A percentile compares a stretch with the other conserved stretches of the same genome.
These are phyloP conservation scores for Dactylellina sp. DNA, from an alignment of 2,329 filamentous ascomycete genomes.

Conservation along the genomic window DNA sequence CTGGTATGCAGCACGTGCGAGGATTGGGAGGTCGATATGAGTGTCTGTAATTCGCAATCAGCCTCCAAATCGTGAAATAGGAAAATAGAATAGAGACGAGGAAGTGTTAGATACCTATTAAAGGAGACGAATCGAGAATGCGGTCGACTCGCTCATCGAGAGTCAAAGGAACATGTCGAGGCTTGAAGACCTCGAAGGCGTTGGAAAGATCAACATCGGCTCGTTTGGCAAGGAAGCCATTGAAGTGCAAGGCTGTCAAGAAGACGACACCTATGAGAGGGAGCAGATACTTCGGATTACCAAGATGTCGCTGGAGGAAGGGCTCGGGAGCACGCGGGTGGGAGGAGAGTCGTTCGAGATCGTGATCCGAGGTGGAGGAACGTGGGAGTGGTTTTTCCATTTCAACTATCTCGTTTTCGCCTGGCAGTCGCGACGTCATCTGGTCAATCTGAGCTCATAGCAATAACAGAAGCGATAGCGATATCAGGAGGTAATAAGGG, in stretches of 20 bases:
- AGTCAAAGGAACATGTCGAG: slow-evolving; percentile 5
- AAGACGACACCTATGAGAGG: slow-evolving; percentile 44
- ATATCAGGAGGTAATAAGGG: neutral
- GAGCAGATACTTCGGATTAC: slow-evolving; percentile 44
- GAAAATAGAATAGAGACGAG: no score
- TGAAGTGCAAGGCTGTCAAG: slow-evolving; percentile 46
- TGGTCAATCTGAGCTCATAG: neutral
- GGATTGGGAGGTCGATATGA: slow-evolving; percentile 76
- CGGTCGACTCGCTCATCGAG: slow-evolving; percentile 53
- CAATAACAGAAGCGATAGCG: no score
- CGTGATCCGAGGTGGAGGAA: neutral
- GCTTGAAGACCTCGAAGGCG: slow-evolving; percentile 42
- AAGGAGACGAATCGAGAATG: slow-evolving; percentile 55
- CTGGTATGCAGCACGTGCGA: slow-evolving; percentile 74
- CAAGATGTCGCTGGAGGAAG: slow-evolving; percentile 38
- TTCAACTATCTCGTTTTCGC: slow-evolving; percentile 13
- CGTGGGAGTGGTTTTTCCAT: slow-evolving; percentile 26
- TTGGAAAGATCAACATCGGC: slow-evolving; percentile 42
- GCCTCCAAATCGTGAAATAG: neutral
- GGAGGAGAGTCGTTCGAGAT: slow-evolving; percentile 14
- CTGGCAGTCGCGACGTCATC: slow-evolving; percentile 6
- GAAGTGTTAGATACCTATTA: no score
- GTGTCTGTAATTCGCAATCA: slow-evolving; percentile 22
- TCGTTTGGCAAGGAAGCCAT: slow-evolving; percentile 47
- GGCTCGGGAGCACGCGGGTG: slow-evolving; percentile 20